phyloP scores from a whole-genome alignment of 2,329 filamentous ascomycete species.

The Trichoderma asperellum region DNA sequence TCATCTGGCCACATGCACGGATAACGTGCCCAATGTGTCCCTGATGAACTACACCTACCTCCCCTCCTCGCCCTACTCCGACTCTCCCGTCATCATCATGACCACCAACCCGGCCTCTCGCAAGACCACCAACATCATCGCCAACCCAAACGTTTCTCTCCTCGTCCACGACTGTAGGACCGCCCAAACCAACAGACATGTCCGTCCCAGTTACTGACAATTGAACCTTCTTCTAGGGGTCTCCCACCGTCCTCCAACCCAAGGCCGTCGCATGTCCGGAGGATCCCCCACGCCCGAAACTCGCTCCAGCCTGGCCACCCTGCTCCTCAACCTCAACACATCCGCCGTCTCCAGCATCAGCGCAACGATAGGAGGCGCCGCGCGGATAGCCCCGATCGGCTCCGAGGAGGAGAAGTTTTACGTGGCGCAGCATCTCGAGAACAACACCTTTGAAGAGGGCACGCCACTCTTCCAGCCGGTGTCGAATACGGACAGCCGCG shows the following conservation, averaged over 20 bases:
- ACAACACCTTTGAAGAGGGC: conserved; percentile 80
- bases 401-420: conserved; percentile 86
- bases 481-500: conserved; percentile 42
- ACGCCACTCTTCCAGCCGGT: conserved; percentile 40
- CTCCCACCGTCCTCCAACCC: conserved; percentile 83
- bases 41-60: conserved; percentile 99
- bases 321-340: conserved; percentile 90
- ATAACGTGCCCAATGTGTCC: conserved; percentile 85
- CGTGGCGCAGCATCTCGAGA: conserved; percentile 80
- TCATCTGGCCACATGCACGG: conserved; percentile 87
- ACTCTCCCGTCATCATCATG: conserved; percentile 88
- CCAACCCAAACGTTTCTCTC: conserved; percentile 86
- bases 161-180: conserved; percentile 86
- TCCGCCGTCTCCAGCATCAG: conserved; percentile 85
- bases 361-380: conserved; percentile 90
- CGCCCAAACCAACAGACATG: too few relatives aligned
- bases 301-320: conserved; percentile 75
- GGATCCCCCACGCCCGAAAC: conserved; percentile 67
- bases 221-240: conserved; percentile 60
- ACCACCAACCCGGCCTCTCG: conserved; percentile 81
- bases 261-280: conserved; percentile 60
- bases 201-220: neutral
- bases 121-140: conserved; percentile 79
- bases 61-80: conserved; percentile 70
- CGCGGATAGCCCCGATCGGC: conserved; percentile 70